These are phyloP conservation scores for Musa troglodytarum DNA, from an alignment of 176 grass and related monocot genomes.

Conservation along the genomic window DNA sequence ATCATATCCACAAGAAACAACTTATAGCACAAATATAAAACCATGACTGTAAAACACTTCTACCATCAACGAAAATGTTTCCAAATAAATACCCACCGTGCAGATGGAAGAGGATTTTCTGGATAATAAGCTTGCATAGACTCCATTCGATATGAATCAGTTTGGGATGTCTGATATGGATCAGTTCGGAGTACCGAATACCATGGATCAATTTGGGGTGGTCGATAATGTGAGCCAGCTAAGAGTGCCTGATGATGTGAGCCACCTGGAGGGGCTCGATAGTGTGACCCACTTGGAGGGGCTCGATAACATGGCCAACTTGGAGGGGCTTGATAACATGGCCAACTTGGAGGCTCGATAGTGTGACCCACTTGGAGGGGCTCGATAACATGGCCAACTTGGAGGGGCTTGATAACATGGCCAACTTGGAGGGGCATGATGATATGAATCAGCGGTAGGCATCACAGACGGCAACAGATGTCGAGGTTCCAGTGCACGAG, in stretches of 20 bases:
- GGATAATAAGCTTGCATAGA: constrained; percentile 19
- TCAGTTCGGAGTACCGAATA: not conserved
- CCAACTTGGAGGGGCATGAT: not conserved
- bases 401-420: too few relatives aligned
- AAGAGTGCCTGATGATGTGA: too few relatives aligned
- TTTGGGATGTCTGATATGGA: not conserved
- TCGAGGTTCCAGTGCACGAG: not conserved
- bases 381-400: too few relatives aligned
- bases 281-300: too few relatives aligned
- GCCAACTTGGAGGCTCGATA: too few relatives aligned
- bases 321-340: too few relatives aligned
- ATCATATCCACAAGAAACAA: not conserved
- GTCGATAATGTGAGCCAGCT: too few relatives aligned
- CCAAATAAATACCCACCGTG: constrained; percentile 26
- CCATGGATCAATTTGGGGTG: too few relatives aligned
- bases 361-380: too few relatives aligned
- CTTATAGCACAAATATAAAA: not conserved
- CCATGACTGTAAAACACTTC: not conserved
- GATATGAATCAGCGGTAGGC: constrained; percentile 21
- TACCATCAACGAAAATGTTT: too few relatives aligned
- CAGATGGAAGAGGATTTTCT: constrained; percentile 17
- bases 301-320: too few relatives aligned
- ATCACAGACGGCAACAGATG: constrained; percentile 13
- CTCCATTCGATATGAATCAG: constrained; percentile 20
- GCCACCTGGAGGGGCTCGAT: too few relatives aligned